Evolutionary conservation across 2,329 filamentous ascomycete genomes (phyloP).

Genomic region (Neonectria ditissima): DNA sequence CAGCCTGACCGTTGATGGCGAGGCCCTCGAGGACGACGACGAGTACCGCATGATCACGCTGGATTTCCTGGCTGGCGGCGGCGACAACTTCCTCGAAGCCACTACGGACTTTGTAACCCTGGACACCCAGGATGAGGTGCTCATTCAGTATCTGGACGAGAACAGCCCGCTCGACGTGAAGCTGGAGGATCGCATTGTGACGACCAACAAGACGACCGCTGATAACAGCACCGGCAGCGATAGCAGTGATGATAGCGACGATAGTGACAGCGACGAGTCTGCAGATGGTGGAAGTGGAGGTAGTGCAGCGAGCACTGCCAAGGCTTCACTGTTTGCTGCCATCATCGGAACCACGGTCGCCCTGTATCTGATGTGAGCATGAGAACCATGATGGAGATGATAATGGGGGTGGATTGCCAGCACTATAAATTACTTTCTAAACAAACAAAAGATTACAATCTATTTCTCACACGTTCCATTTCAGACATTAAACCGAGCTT

Average conservation of each 20-base stretch:
- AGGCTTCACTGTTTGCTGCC: slow-evolving; percentile 26
- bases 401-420: background rate
- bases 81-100: slow-evolving; percentile 69
- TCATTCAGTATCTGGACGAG: slow-evolving; percentile 62
- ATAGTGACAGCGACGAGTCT: slow-evolving; percentile 15
- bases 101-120: slow-evolving; percentile 57
- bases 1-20: slow-evolving; percentile 61
- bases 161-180: slow-evolving; percentile 62
- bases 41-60: slow-evolving; percentile 71
- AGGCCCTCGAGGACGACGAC: slow-evolving; percentile 57
- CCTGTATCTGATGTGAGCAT: slow-evolving; percentile 36
- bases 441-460: background rate
- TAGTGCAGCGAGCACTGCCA: slow-evolving; percentile 26
- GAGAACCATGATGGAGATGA: background rate
- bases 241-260: background rate
- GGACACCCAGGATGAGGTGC: slow-evolving; percentile 66
- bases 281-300: slow-evolving; percentile 12
- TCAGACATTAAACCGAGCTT: slow-evolving; percentile 5
- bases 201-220: slow-evolving; percentile 29
- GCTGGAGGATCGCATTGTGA: slow-evolving; percentile 57
- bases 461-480: background rate
- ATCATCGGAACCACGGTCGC: slow-evolving; percentile 28
- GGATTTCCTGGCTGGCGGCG: slow-evolving; percentile 72
- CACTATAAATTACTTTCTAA: background rate
- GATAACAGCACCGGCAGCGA: background rate